Base-by-base conservation (phyloP, 2,329 filamentous ascomycete genomes). In the Colletotrichum magnum region DNA sequence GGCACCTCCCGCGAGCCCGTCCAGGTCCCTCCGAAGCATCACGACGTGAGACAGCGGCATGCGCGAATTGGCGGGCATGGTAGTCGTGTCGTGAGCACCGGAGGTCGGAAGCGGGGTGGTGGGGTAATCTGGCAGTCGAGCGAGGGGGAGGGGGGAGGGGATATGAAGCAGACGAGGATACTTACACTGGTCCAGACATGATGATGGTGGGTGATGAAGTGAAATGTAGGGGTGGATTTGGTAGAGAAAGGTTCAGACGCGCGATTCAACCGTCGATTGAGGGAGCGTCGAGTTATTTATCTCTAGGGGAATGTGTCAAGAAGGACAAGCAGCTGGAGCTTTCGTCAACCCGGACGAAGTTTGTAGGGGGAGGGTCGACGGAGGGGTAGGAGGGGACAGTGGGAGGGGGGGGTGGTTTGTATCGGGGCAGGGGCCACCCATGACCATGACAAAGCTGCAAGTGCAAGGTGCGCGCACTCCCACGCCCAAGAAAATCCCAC, bases 101-200 rank as follows among this genome's bases (percentile, higher is more conserved):
- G 62, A 72, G 68, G 65, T 72, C 73, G 73, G 71, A 75, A 74
- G 80, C 77, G 79, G 80, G 79, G 79, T 80, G 80, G 79, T 78
- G 80, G 80, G 80, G 81, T 80, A 79, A 75, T 69, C 39, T 50
- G 53, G 47, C 43, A 69, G 45, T 53, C 24, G 39, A 58, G 56
- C 58, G 48, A 64, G 47, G 54, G 15, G 51, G 45, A 57, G 43
- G 63, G 67, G 39, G 21, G 56, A 59, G 45, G 65, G 60, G 70
- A 64, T 71, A 66, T 47, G 48, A 52, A 74, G 73, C 74, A 75
- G 73, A 68, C 62, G 73, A 71, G 60, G 72, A 48, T 69, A 90
- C 89, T 91, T 89, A 92, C 89, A 90, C 88, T 83, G 89, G 82
- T 81, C 87, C 87, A 86, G 88, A 90, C 88, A 90, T 90, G 82